Evolutionary conservation across 441 rosid species (phyloP).

Genomic region (Omphalea diandra): DNA sequence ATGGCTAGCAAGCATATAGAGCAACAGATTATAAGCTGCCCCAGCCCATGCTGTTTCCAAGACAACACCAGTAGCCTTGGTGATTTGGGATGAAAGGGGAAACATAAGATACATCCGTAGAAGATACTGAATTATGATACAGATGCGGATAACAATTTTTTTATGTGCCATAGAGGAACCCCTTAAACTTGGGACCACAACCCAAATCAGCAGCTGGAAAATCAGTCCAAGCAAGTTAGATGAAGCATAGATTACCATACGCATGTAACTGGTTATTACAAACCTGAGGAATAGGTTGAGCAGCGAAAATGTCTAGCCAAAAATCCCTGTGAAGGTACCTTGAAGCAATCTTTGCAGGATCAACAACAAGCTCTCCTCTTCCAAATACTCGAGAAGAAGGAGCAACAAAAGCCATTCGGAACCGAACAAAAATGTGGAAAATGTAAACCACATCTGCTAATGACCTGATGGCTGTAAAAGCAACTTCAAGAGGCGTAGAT

Average conservation of each 20-base stretch:
- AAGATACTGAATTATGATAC: slow-evolving; percentile 48
- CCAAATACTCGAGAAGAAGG: slow-evolving; percentile 68
- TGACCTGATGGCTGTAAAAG: slow-evolving; percentile 41
- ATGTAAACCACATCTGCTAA: slow-evolving; percentile 45
- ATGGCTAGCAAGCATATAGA: slow-evolving; percentile 62
- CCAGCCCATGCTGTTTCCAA: slow-evolving; percentile 67
- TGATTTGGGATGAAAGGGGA: slow-evolving; percentile 53
- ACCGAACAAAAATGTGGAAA: slow-evolving; percentile 41
- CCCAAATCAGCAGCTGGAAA: slow-evolving; percentile 52
- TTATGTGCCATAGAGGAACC: slow-evolving; percentile 33
- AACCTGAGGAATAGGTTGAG: slow-evolving; percentile 67
- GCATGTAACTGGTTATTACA: neutral
- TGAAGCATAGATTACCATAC: neutral
- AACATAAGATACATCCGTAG: slow-evolving; percentile 50
- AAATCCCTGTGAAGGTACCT: slow-evolving; percentile 45
- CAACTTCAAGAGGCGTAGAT: slow-evolving; percentile 33
- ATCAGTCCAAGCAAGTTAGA: neutral
- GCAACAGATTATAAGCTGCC: slow-evolving; percentile 61
- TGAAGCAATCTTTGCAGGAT: slow-evolving; percentile 46
- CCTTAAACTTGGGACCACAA: slow-evolving; percentile 42
- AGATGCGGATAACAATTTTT: slow-evolving; percentile 33
- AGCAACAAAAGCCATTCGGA: slow-evolving; percentile 57
- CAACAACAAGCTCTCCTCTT: slow-evolving; percentile 62
- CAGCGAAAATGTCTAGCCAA: slow-evolving; percentile 50
- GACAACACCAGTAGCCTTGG: slow-evolving; percentile 47